Evolutionary conservation across 164 flowering plant species (phyloP), one percentile per base, ranked within the genome.

Genomic region (Sextonia rubra): DNA sequence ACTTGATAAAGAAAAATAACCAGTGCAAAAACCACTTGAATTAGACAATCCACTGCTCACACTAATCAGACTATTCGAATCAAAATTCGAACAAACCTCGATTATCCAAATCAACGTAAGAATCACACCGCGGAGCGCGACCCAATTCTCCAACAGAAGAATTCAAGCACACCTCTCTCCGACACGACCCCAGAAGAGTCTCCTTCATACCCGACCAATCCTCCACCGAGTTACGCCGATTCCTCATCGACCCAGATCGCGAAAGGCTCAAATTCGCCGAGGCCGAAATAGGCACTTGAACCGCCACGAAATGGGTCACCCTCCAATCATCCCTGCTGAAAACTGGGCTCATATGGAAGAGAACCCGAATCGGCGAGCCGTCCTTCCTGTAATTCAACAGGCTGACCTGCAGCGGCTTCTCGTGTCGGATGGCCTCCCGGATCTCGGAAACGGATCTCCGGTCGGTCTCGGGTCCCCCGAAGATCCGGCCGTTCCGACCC

Each of bases 331-430:
- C 85, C 73, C 79, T 78, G 26, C 86, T 71, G 56, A 91, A 91
- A 71, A 94, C 88, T 2, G 98, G 97, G 62, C 85, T 74, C 90
- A 94, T 77, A 24, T 82, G 87, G 80, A 94, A 92, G 85, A 92
- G 74, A 82, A 91, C 87, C 97, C 98, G 89, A 80, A 91, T 83
- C 15, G 95, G 97, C 0, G 90, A 83, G 79, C 97, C 97, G 66
- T 91, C 95, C 64, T 88, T 91, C n/a, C 86, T 79, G 73, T 91
- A 92, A 75, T 94, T 92, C 91, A 94, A 75, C 82, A 94, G 75
- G 64, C 52, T 86, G 2, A 89, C 64, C 77, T 89, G 85, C 47
- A 87, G 47, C 2, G 74, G 30, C 75, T 83, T 78, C 77, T 91
- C 98, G 68, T 85, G 88, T 32, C 94, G 79, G 68, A 94, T 85